Percentiles rank a stretch among this genome's conserved stretches.
phyloP scores from a whole-genome alignment of 768 basidiomycete species.

The Mycena floridula region DNA sequence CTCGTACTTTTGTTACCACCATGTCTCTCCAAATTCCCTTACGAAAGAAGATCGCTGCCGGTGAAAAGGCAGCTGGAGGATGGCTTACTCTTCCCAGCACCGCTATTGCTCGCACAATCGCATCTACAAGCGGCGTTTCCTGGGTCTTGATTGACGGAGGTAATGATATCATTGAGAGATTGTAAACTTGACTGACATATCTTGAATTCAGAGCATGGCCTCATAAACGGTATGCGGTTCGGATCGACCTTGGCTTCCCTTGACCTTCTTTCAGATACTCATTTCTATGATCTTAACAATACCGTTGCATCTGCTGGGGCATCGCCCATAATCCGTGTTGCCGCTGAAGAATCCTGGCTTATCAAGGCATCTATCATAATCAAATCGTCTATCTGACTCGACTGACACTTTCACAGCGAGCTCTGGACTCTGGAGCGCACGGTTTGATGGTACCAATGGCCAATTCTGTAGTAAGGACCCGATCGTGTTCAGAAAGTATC shows the following conservation, averaged over 20 bases:
- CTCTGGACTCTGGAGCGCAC: constrained; percentile 40
- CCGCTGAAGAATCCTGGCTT: constrained; percentile 43
- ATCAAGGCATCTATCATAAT: constrained; percentile 28
- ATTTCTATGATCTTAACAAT: constrained; percentile 18
- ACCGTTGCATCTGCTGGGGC: constrained; percentile 30
- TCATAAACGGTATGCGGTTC: constrained; percentile 8
- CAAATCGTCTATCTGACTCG: neutral
- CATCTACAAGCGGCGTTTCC: constrained; percentile 12
- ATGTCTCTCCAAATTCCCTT: constrained; percentile 16
- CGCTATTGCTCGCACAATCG: constrained; percentile 15
- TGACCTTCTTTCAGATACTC: constrained; percentile 8
- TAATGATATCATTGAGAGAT: neutral
- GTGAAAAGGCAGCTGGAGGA: constrained; percentile 14
- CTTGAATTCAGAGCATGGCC: constrained; percentile 6
- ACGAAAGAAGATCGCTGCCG: constrained; percentile 11
- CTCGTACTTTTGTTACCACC: no score
- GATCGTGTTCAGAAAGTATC: neutral
- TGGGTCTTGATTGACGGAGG: constrained; percentile 19
- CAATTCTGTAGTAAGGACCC: constrained; percentile 14
- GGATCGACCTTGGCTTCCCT: neutral
- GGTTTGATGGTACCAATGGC: constrained; percentile 28
- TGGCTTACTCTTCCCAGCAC: constrained; percentile 19
- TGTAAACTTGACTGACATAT: neutral
- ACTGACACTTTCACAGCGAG: constrained; percentile 18
- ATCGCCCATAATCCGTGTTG: constrained; percentile 42